Conservation (phyloP, 2,329 filamentous ascomycete species). For the Colletotrichum graminicola region DNA sequence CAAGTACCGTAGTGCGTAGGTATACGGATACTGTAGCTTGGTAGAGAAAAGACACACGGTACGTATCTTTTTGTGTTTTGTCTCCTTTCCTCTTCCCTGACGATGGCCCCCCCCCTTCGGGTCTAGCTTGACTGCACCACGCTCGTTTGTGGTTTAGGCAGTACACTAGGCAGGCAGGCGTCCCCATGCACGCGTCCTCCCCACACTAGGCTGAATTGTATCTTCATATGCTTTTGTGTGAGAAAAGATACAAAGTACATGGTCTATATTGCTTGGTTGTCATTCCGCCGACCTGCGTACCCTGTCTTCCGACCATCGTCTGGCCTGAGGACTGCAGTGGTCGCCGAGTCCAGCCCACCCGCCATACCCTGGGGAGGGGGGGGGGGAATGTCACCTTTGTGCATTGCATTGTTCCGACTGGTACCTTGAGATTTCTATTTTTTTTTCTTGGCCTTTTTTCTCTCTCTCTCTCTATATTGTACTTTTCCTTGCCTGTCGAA, state of each 20-base stretch:
- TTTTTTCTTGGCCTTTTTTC: neutral
- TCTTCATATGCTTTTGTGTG: neutral
- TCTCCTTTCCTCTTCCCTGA: neutral
- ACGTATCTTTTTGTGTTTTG: neutral
- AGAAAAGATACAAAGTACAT: neutral
- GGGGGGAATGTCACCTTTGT: constrained; percentile 13
- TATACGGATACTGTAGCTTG: too few species aligned
- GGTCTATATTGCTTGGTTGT: neutral
- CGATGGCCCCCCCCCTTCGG: neutral
- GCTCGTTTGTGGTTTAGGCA: constrained; percentile 21
- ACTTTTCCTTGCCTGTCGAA: neutral
- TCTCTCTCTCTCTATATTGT: neutral
- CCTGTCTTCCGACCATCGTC: neutral
- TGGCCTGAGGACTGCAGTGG: constrained; percentile 12
- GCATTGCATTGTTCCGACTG: constrained; percentile 11
- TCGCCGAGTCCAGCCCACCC: constrained; percentile 20
- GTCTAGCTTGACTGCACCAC: constrained; percentile 26
- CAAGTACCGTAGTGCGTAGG: too few species aligned
- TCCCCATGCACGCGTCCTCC: neutral
- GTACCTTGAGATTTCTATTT: neutral
- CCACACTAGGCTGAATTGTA: neutral
- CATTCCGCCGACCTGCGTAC: neutral
- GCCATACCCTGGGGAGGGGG: neutral
- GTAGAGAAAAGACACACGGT: neutral
- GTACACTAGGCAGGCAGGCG: neutral